phyloP scores from a whole-genome alignment of 2,329 filamentous ascomycete genomes.

The Penicillium olsonii region DNA sequence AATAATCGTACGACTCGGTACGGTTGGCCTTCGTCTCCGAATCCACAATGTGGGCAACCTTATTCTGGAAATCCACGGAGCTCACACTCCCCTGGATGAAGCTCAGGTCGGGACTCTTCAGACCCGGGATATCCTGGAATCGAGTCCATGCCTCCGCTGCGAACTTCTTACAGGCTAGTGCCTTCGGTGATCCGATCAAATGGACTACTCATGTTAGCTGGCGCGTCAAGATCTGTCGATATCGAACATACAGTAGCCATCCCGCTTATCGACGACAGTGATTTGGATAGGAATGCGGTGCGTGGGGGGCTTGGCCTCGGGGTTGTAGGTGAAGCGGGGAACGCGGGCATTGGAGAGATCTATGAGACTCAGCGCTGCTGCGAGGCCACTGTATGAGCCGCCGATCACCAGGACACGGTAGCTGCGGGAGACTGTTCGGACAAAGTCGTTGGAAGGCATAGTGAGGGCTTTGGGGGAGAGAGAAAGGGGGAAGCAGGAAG shows the following conservation, averaged over 20 bases:
- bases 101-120: slow-evolving; percentile 63
- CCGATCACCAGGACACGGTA: slow-evolving; percentile 67
- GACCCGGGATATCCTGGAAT: slow-evolving; percentile 65
- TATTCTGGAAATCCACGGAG: slow-evolving; percentile 60
- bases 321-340: slow-evolving; percentile 47
- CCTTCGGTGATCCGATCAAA: slow-evolving; percentile 73
- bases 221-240: background rate
- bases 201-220: slow-evolving; percentile 58
- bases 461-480: background rate
- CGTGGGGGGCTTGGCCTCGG: slow-evolving; percentile 21
- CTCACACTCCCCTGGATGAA: slow-evolving; percentile 67
- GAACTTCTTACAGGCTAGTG: slow-evolving; percentile 64
- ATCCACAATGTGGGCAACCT: slow-evolving; percentile 60
- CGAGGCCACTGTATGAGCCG: slow-evolving; percentile 71
- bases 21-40: slow-evolving; percentile 45
- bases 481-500: background rate
- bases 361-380: slow-evolving; percentile 65
- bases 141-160: slow-evolving; percentile 70
- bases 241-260: slow-evolving; percentile 69
- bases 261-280: slow-evolving; percentile 75
- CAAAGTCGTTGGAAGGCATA: slow-evolving; percentile 32
- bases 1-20: slow-evolving; percentile 65
- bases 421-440: slow-evolving; percentile 21
- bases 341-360: slow-evolving; percentile 62
- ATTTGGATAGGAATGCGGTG: slow-evolving; percentile 63